Base-by-base conservation (phyloP, 1,139 yeast genomes). In the Kluyveromyces sp. region DNA sequence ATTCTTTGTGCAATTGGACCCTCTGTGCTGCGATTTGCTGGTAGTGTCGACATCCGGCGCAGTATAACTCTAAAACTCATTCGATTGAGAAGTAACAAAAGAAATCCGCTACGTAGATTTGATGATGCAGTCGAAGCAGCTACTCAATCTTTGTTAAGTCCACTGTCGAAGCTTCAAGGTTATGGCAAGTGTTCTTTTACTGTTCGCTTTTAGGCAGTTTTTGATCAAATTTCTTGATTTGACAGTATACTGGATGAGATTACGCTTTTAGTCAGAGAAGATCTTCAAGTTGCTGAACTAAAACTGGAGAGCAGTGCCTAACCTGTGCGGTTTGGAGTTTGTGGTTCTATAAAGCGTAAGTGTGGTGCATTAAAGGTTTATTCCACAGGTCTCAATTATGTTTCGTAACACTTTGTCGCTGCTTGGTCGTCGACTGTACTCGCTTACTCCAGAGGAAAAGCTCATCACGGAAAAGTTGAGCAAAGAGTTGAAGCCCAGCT, bases 371-470 rank as follows among this genome's bases (percentile, higher is more conserved):
- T n/a, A n/a, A n/a, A n/a, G n/a, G n/a, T n/a, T n/a, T n/a, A n/a
- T n/a, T n/a, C n/a, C n/a, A n/a, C n/a, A n/a, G n/a, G n/a, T n/a
- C 25, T 12, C n/a, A 35, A 3, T 8, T 12, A 38, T 38, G 41
- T 38, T 38, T 17, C 41, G 41, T 31, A 16, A 32, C 6, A 9
- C 36, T 15, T 31, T 38, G 4, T 16, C 13, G 12, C 17, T 17
- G 9, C 29, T 38, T 1, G 41, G 41, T 3, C 36, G 48, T 39
- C 33, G 49, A 22, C 39, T 46, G 12, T 44, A 49, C 22, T 50
- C 53, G 65, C 43, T 76, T 69, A 83, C 78, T 45, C 80, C 74
- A 12, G 84, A 86, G 57, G 96, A 88, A 62, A 64, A 67, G 43
- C 72, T 80, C 58, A 75, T 88, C 34, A 81, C 70, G 57, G 66